These are phyloP conservation scores for Phytophthora uliginosa DNA, from an alignment of 352 stramenopile genomes.

Conservation along the genomic window DNA sequence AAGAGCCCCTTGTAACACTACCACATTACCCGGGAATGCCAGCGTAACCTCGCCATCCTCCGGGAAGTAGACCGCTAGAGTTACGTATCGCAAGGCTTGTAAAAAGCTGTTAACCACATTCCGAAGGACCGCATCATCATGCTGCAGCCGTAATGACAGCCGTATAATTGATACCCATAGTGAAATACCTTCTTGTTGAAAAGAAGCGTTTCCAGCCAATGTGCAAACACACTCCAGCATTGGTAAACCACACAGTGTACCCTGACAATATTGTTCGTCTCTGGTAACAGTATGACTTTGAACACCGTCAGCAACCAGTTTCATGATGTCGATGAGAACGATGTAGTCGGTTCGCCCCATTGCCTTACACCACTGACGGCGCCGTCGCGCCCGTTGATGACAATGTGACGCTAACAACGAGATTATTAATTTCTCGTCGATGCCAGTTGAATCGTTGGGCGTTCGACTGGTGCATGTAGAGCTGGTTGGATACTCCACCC, in stretches of 20 bases:
- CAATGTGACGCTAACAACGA: conserved; percentile 65
- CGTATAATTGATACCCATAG: conserved; percentile 54
- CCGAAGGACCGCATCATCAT: conserved; percentile 49
- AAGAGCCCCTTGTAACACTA: conserved; percentile 40
- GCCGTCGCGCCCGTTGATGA: conserved; percentile 40
- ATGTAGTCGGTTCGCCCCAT: conserved; percentile 46
- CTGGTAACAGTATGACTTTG: conserved; percentile 4
- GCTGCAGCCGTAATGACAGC: conserved; percentile 42
- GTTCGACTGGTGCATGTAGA: conserved; percentile 35
- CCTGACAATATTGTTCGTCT: conserved; percentile 40
- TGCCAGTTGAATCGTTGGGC: conserved; percentile 21
- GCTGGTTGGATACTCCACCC: conserved; percentile 62
- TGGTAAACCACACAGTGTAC: conserved; percentile 45
- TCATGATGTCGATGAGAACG: conserved; percentile 58
- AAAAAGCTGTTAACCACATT: conserved; percentile 64
- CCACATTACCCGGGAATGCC: conserved; percentile 29
- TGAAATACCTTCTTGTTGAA: conserved; percentile 43
- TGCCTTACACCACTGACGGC: conserved; percentile 8
- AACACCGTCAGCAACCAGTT: conserved; percentile 29
- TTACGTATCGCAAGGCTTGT: conserved; percentile 61
- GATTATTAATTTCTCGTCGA: conserved; percentile 51
- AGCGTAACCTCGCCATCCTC: conserved; percentile 35
- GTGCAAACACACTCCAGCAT: conserved; percentile 61
- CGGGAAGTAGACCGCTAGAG: conserved; percentile 52
- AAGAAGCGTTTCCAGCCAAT: conserved; percentile 40